Conservation (phyloP, 257 asterid species). For the Penstemon barbatus region DNA sequence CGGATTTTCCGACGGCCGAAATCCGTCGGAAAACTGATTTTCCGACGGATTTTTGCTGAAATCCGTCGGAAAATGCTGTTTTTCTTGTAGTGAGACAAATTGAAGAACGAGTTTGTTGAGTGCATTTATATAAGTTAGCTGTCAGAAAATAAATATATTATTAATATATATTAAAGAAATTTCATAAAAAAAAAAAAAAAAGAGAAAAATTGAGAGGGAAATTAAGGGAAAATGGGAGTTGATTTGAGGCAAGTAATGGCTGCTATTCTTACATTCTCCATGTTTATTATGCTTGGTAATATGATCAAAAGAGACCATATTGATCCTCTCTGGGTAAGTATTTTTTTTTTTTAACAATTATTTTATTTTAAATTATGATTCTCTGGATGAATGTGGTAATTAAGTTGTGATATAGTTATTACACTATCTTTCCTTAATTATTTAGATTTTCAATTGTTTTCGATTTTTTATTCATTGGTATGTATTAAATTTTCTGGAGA, state of each 20-base stretch:
- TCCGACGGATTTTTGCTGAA: too few relatives aligned
- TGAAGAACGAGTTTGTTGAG: not conserved
- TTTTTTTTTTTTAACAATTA: not conserved
- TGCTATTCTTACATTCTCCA: conserved; percentile 60
- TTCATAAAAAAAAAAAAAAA: not conserved
- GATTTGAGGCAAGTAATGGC: conserved; percentile 60
- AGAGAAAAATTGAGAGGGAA: not conserved
- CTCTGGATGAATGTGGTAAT: not conserved
- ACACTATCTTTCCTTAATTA: too few relatives aligned
- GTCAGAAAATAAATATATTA: too few relatives aligned
- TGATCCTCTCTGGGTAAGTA: conserved; percentile 52
- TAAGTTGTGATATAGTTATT: too few relatives aligned
- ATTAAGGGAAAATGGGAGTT: conserved; percentile 28
- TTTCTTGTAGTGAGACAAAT: too few relatives aligned
- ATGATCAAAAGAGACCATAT: conserved; percentile 59
- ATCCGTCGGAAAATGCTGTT: too few relatives aligned
- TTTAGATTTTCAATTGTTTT: too few relatives aligned
- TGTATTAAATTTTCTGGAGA: too few relatives aligned
- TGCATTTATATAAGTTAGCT: not conserved
- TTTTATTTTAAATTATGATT: not conserved
- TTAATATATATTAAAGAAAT: not conserved
- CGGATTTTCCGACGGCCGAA: too few relatives aligned
- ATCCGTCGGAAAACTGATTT: too few relatives aligned
- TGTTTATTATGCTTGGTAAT: conserved; percentile 56
- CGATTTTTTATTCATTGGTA: too few relatives aligned